Conservation (phyloP, 2,329 filamentous ascomycete species). For the Botryotinia calthae region DNA sequence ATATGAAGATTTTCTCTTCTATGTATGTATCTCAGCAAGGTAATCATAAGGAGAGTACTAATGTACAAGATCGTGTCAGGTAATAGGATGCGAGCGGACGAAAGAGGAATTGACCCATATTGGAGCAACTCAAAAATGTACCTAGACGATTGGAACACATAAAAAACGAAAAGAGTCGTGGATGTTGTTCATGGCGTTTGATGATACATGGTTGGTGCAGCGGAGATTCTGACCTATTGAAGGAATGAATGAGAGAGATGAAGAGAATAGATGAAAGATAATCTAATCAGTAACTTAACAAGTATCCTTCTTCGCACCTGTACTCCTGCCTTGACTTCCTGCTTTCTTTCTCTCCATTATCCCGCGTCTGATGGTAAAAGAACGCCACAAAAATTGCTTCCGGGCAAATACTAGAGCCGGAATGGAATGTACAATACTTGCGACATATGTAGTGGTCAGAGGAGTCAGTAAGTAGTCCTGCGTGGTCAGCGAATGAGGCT, state of each 20-base stretch:
- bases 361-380: neutral
- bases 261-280: neutral
- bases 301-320: neutral
- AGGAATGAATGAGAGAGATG: neutral
- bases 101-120: neutral
- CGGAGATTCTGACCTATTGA: neutral
- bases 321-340: neutral
- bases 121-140: neutral
- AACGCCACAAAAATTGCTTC: constrained; percentile 5
- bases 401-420: neutral
- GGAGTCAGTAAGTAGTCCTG: neutral
- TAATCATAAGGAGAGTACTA: neutral
- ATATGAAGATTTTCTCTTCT: constrained; percentile 8
- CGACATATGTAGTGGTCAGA: neutral
- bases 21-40: constrained; percentile 9
- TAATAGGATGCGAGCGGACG: neutral
- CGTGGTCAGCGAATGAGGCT: constrained; percentile 7
- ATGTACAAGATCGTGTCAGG: neutral
- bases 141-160: neutral
- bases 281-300: neutral
- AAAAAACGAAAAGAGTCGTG: neutral
- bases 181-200: neutral
- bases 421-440: neutral
- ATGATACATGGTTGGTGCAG: neutral
- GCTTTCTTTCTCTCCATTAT: neutral